These are phyloP conservation scores for Botrytis galanthina DNA, from an alignment of 2,329 filamentous ascomycete genomes.

Conservation along the genomic window DNA sequence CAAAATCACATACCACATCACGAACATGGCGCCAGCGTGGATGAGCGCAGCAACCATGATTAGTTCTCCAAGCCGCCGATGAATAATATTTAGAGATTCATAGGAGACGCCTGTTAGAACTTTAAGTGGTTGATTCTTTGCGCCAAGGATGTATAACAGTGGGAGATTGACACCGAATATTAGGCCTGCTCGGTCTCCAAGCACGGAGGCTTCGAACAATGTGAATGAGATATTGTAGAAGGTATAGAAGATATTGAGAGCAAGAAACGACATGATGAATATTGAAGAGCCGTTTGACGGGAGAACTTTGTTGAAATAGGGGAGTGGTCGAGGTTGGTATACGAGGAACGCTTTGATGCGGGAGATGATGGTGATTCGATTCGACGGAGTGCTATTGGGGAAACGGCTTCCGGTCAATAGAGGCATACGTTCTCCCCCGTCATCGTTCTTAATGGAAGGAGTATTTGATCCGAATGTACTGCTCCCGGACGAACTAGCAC, in stretches of 20 bases:
- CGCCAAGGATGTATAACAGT: conserved; percentile 59
- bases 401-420: conserved; percentile 25
- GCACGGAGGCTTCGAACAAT: conserved; percentile 52
- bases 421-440: conserved; percentile 30
- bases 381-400: neutral
- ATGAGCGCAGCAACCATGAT: conserved; percentile 58
- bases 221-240: conserved; percentile 51
- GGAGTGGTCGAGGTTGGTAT: conserved; percentile 57
- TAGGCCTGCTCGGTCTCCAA: conserved; percentile 40
- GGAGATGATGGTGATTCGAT: conserved; percentile 24
- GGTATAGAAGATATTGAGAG: conserved; percentile 57
- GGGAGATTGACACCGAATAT: conserved; percentile 50
- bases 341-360: conserved; percentile 41
- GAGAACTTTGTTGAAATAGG: conserved; percentile 54
- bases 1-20: conserved; percentile 53
- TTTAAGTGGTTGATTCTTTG: conserved; percentile 65
- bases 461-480: conserved; percentile 30
- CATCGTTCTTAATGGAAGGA: conserved; percentile 21
- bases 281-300: conserved; percentile 57
- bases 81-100: conserved; percentile 63
- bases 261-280: conserved; percentile 50
- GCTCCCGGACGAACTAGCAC: conserved; percentile 29
- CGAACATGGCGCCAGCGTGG: conserved; percentile 55
- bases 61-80: conserved; percentile 60
- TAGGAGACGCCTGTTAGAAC: conserved; percentile 62